Evolutionary conservation across 805 yeast genomes (phyloP).

Genomic region (Clavispora vitiphila): DNA sequence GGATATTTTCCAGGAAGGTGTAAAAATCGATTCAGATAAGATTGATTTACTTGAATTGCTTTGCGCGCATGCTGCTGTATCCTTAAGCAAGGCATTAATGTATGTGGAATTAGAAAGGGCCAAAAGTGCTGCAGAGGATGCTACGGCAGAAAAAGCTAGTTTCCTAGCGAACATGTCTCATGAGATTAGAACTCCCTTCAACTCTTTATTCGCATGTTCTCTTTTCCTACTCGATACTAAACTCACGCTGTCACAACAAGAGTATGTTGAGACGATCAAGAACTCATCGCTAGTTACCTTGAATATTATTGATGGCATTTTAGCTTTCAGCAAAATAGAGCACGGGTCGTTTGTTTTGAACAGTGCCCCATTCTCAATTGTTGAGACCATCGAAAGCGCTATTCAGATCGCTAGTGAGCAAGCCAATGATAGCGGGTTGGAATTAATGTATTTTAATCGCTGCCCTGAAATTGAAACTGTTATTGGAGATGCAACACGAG

Average conservation of each 20-base stretch:
- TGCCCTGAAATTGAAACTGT: constrained; percentile 36
- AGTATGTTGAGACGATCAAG: constrained; percentile 49
- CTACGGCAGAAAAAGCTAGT: constrained; percentile 51
- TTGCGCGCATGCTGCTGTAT: constrained; percentile 50
- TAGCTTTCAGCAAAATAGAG: constrained; percentile 51
- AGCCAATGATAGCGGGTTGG: constrained; percentile 39
- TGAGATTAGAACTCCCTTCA: constrained; percentile 54
- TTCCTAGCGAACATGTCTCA: constrained; percentile 54
- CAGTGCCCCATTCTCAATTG: constrained; percentile 39
- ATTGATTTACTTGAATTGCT: constrained; percentile 38
- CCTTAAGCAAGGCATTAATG: constrained; percentile 43
- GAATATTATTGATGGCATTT: constrained; percentile 49
- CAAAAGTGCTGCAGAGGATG: constrained; percentile 43
- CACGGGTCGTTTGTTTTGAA: constrained; percentile 48
- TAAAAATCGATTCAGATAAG: constrained; percentile 26
- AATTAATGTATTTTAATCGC: constrained; percentile 39
- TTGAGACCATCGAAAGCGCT: constrained; percentile 44
- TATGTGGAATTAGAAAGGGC: constrained; percentile 45
- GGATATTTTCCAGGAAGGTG: constrained; percentile 2
- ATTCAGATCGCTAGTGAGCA: constrained; percentile 46
- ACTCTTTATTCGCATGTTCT: constrained; percentile 45
- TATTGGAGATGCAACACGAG: constrained; percentile 46
- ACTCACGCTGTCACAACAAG: constrained; percentile 38
- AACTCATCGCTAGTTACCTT: constrained; percentile 48
- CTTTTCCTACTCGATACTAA: constrained; percentile 46